Conservation (phyloP, 164 flowering plant species). For the Aristolochia contorta region DNA sequence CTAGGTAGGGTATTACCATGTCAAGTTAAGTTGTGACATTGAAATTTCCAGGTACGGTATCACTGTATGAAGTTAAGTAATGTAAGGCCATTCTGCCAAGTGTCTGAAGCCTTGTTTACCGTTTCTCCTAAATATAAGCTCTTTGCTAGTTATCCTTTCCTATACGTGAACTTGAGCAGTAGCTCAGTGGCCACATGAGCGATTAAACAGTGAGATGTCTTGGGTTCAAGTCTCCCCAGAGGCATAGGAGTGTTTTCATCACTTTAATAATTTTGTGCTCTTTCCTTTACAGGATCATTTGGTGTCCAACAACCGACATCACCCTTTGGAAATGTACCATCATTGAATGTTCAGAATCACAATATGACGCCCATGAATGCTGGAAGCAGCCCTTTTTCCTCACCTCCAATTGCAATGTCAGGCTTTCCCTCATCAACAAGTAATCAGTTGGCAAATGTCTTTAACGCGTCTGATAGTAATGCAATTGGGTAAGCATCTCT, state of each 20-base stretch:
- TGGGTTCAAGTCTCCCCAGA: too few species aligned
- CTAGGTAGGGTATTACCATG: too few species aligned
- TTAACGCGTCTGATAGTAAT: conserved; percentile 8
- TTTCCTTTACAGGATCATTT: conserved; percentile 13
- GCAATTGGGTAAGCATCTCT: conserved; percentile 12
- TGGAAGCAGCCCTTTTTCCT: conserved; percentile 19
- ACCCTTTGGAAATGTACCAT: conserved; percentile 20
- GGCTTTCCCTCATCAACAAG: conserved; percentile 17
- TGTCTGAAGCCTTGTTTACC: background rate
- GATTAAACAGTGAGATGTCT: too few species aligned
- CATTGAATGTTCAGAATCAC: conserved; percentile 15
- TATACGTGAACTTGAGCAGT: too few species aligned
- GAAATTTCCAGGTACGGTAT: too few species aligned
- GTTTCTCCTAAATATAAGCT: background rate
- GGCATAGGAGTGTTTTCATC: too few species aligned
- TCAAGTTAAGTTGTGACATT: too few species aligned
- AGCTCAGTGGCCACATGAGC: too few species aligned
- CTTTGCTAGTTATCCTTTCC: background rate
- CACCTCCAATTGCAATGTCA: conserved; percentile 11
- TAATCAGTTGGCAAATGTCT: conserved; percentile 13
- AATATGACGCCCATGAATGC: conserved; percentile 8
- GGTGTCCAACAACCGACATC: conserved; percentile 20
- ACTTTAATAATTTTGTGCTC: too few species aligned
- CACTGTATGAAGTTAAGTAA: too few species aligned
- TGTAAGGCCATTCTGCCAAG: too few species aligned